Base-by-base conservation (phyloP, 1,284 basidiomycete genomes). In the Rhodotorula sp. region DNA sequence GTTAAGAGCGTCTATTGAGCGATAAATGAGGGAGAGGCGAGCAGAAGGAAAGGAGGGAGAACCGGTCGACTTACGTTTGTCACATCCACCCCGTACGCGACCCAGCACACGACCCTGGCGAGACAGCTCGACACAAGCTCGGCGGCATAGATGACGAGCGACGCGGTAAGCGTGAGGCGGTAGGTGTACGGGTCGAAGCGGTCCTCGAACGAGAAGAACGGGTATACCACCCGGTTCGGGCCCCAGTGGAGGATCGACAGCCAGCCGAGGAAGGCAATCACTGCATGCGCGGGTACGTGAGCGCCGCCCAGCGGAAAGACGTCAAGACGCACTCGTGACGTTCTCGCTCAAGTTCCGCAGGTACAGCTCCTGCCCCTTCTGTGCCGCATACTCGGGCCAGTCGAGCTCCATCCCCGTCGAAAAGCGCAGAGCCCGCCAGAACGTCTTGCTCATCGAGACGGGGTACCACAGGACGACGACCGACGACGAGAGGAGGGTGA, bases 321-420 rank as follows among this genome's bases (percentile, higher is more conserved):
- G 79, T 82, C 3, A 85, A 78, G 77, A 79, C 65, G 53, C 9
- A 82, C 82, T 86, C 9, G 85, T 85, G 7, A 84, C 83, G 71
- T 86, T 86, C 75, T 87, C 85, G n/a, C 85, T 85, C 36, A 86
- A 74, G 56, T 85, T 84, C n/a, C 86, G 80, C 41, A 85, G 81
- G 76, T 85, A 86, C 64, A 86, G 84, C 22, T 81, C 81, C 68
- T 71, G 19, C 0, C 64, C 36, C 37, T 55, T 34, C 60, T 51
- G 22, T 37, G 32, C n/a, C 3, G 83, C 82, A 72, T 86, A 84
- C 69, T 86, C 85, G 48, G 84, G 82, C 79, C 83, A 85, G 0
- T 82, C 81, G 61, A 82, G 81, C 0, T 83, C 82, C 53, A 84
- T 82, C 0, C 84, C 84, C 27, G 84, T 77, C 39, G 84, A 77